Evolutionary conservation across 805 yeast genomes (phyloP).

Genomic region (Wickerhamiella vanderwaltii): DNA sequence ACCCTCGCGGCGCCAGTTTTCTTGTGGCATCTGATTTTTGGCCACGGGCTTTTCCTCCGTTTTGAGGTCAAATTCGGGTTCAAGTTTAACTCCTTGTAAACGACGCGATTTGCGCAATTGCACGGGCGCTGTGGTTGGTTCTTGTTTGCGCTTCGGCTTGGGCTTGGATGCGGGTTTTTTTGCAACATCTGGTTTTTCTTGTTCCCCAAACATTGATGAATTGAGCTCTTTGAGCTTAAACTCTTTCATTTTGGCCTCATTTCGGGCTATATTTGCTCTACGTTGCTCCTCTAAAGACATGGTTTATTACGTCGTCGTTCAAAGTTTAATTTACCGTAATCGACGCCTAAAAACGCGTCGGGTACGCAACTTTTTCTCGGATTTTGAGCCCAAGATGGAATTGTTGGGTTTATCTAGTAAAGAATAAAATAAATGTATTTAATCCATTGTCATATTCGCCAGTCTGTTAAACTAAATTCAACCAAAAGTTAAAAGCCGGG

Average conservation of each 20-base stretch:
- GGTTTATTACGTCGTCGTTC: too few relatives aligned
- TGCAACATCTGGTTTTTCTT: neutral
- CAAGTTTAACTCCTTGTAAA: constrained; percentile 50
- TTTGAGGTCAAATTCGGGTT: constrained; percentile 24
- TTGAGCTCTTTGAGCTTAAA: constrained; percentile 54
- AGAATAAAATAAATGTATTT: neutral
- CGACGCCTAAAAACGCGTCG: too few relatives aligned
- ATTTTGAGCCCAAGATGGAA: too few relatives aligned
- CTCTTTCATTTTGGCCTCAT: constrained; percentile 58
- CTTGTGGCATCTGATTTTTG: constrained; percentile 23
- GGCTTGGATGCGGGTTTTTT: constrained; percentile 28
- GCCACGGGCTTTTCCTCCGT: constrained; percentile 2
- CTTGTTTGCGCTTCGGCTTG: constrained; percentile 16
- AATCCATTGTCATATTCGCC: too few relatives aligned
- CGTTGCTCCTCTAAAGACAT: constrained; percentile 23
- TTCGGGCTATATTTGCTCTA: constrained; percentile 50
- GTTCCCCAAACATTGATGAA: constrained; percentile 33
- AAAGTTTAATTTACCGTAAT: too few relatives aligned
- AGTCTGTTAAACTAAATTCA: constrained; percentile 1
- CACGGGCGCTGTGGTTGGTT: constrained; percentile 20
- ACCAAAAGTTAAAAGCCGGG: constrained; percentile 5
- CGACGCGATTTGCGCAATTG: constrained; percentile 73
- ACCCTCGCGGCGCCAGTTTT: constrained; percentile 40
- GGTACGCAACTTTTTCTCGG: too few relatives aligned
- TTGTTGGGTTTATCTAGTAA: too few relatives aligned